Conservation (phyloP, 2,329 filamentous ascomycete genomes). For the Colletotrichum higginsianum region DNA sequence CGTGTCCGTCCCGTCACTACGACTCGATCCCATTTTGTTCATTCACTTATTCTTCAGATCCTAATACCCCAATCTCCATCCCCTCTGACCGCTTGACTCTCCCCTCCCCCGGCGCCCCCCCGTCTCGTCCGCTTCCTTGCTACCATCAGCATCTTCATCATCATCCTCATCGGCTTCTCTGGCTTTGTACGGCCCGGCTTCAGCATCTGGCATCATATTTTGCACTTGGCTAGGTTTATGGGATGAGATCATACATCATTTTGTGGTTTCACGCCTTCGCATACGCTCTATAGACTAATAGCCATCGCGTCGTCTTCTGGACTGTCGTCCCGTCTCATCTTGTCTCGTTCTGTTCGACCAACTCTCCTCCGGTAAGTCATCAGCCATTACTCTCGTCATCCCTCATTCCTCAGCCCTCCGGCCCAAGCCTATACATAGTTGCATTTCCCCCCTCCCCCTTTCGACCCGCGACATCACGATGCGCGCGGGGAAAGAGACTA, state of each 20-base stretch:
- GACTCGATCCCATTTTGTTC: constrained; percentile 26
- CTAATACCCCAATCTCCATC: constrained; percentile 33
- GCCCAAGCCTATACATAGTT: constrained; percentile 32
- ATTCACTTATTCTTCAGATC: constrained; percentile 37
- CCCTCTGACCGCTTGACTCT: constrained; percentile 3
- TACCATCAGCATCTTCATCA: too few relatives aligned
- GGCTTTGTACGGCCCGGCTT: constrained; percentile 12
- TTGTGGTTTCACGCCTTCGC: constrained; percentile 31
- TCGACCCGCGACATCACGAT: constrained; percentile 22
- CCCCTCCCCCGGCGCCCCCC: background rate
- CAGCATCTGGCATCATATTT: constrained; percentile 33
- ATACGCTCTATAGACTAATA: constrained; percentile 42
- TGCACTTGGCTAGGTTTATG: constrained; percentile 36
- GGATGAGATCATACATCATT: constrained; percentile 39
- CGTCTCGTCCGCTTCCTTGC: constrained; percentile 23
- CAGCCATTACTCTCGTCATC: constrained; percentile 35
- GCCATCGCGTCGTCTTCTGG: constrained; percentile 13
- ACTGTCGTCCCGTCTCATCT: constrained; percentile 14
- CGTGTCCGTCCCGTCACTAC: constrained; percentile 30
- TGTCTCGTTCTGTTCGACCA: constrained; percentile 14
- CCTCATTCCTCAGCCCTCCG: constrained; percentile 33
- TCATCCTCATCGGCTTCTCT: constrained; percentile 5
- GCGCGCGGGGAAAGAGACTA: constrained; percentile 18
- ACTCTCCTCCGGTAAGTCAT: constrained; percentile 35
- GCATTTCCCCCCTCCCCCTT: constrained; percentile 4